Conservation (phyloP, 1,284 basidiomycete genomes). For the Wallemia ichthyophaga region DNA sequence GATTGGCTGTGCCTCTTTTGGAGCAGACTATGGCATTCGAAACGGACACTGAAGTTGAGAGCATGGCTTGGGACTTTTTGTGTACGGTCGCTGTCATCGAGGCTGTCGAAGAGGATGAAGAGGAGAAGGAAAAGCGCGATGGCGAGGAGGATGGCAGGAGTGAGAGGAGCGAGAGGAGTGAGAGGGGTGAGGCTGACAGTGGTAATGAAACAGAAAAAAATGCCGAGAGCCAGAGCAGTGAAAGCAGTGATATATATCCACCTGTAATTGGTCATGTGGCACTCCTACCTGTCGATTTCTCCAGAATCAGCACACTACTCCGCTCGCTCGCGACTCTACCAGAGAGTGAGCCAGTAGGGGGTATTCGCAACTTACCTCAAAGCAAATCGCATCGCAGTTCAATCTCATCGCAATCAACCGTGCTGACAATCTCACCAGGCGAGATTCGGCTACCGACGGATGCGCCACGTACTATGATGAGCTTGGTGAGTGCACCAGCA, state of each 20-base stretch:
- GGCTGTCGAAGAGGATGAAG: constrained; percentile 16
- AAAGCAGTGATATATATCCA: constrained; percentile 1
- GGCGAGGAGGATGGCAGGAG: constrained; percentile 10
- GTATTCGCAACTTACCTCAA: background rate
- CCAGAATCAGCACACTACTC: background rate
- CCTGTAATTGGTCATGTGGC: background rate
- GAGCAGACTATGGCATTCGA: constrained; percentile 15
- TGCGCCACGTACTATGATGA: constrained; percentile 1
- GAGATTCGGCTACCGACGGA: background rate
- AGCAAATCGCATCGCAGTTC: background rate
- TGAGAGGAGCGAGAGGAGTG: no score
- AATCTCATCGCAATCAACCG: background rate
- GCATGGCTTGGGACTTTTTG: constrained; percentile 13
- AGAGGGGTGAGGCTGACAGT: constrained; percentile 6
- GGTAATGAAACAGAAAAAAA: constrained; percentile 1
- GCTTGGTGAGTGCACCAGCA: background rate
- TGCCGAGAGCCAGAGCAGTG: constrained; percentile 1
- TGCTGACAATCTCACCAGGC: background rate
- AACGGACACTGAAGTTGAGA: constrained; percentile 14
- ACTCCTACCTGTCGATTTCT: background rate
- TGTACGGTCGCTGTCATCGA: constrained; percentile 16
- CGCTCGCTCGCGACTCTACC: background rate
- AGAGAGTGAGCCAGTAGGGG: background rate
- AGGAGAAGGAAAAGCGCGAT: constrained; percentile 7
- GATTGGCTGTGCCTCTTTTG: constrained; percentile 18